A percentile compares a stretch with the other conserved stretches of the same genome.
Conservation (phyloP, 1,284 basidiomycete species). For the Gymnopus androsaceus region DNA sequence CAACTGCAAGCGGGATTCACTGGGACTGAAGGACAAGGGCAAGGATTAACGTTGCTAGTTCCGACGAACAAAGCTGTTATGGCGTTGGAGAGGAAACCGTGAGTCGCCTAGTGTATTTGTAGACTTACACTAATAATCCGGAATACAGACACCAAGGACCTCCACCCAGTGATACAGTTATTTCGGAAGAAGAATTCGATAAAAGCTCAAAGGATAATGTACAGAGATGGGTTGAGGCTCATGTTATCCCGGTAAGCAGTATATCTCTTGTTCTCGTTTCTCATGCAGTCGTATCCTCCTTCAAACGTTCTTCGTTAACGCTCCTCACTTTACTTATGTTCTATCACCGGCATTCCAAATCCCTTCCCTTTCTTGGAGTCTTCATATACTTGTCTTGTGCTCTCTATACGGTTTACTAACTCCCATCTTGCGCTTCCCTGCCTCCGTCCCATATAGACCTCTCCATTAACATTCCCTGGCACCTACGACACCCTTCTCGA, state of each 20-base stretch:
- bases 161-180: slow-evolving; percentile 38
- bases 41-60: slow-evolving; percentile 60
- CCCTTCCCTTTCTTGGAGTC: neutral
- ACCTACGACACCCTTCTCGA: slow-evolving; percentile 53
- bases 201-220: slow-evolving; percentile 60
- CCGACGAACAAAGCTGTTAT: slow-evolving; percentile 84
- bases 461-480: slow-evolving; percentile 26
- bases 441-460: slow-evolving; percentile 31
- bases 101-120: slow-evolving; percentile 11
- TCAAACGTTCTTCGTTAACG: neutral
- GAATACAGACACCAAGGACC: slow-evolving; percentile 57
- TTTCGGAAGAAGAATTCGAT: slow-evolving; percentile 68
- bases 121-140: neutral
- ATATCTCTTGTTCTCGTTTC: neutral
- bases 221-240: slow-evolving; percentile 69
- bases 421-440: neutral
- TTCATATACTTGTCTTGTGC: neutral
- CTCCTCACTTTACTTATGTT: neutral
- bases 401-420: slow-evolving; percentile 33
- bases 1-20: slow-evolving; percentile 17
- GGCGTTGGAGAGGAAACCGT: slow-evolving; percentile 75
- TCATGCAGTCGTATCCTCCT: neutral
- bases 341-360: neutral
- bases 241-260: slow-evolving; percentile 64
- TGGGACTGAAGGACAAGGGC: neutral